phyloP scores from a whole-genome alignment of 345 rosid genomes.

The Kernera saxatilis region DNA sequence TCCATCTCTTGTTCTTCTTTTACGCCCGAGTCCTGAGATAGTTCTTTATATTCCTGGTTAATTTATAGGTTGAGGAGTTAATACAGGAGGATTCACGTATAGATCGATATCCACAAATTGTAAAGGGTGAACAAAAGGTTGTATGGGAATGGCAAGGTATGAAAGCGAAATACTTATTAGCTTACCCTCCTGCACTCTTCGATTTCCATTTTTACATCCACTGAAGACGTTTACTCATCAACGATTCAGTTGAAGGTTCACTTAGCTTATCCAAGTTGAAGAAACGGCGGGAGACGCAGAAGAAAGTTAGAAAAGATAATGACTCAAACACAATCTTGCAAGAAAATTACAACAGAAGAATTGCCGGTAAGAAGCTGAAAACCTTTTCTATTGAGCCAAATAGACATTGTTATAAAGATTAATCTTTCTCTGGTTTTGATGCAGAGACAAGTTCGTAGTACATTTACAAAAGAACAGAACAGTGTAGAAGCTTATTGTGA shows the following conservation, averaged over 20 bases:
- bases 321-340: slow-evolving; percentile 18
- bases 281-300: slow-evolving; percentile 37
- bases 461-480: not conserved
- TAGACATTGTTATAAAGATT: not conserved
- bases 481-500: not conserved
- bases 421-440: not conserved
- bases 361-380: slow-evolving; percentile 35
- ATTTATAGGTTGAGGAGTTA: slow-evolving; percentile 74
- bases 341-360: slow-evolving; percentile 19
- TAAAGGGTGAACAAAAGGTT: slow-evolving; percentile 86
- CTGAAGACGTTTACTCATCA: slow-evolving; percentile 3
- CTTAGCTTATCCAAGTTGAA: slow-evolving; percentile 52
- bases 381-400: not conserved
- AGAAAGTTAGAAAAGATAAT: slow-evolving; percentile 25
- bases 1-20: not conserved
- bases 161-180: not conserved
- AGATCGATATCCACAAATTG: slow-evolving; percentile 68
- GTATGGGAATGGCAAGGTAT: slow-evolving; percentile 99
- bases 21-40: not conserved
- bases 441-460: slow-evolving; percentile 14
- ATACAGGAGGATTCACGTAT: slow-evolving; percentile 87
- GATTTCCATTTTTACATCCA: not conserved
- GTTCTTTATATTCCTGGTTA: not conserved
- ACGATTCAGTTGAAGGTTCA: slow-evolving; percentile 60
- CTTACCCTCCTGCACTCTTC: not conserved